These are phyloP conservation scores for Calonectria fujianensis DNA, from an alignment of 2,329 filamentous ascomycete species.

Conservation along the genomic window DNA sequence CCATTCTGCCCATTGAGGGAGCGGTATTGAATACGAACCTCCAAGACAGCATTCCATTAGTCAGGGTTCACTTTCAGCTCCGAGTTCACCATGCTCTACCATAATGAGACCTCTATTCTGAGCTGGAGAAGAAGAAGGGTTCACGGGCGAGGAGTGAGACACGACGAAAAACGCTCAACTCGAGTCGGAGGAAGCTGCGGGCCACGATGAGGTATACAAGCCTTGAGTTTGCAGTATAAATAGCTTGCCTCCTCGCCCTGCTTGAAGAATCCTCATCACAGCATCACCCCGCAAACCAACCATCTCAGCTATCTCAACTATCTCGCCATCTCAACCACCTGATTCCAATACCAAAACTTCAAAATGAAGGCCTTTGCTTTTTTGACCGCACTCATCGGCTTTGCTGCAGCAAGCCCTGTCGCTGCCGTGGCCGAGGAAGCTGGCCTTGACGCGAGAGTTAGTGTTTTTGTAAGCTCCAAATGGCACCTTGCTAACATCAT, in stretches of 20 bases:
- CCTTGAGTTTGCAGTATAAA: neutral
- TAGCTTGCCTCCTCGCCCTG: neutral
- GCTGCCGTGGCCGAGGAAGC: neutral
- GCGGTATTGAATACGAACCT: too few relatives aligned
- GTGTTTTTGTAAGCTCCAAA: neutral
- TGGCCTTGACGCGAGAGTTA: neutral
- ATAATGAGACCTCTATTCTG: neutral
- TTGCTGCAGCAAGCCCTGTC: neutral
- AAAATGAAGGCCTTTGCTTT: conserved; percentile 13
- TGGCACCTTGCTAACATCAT: neutral
- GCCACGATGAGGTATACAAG: neutral
- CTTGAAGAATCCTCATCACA: neutral
- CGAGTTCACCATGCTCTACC: too few relatives aligned
- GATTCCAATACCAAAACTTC: neutral
- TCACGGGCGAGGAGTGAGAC: neutral
- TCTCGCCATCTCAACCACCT: too few relatives aligned
- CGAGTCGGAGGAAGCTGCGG: neutral
- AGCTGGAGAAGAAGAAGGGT: neutral
- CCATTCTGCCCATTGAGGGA: neutral
- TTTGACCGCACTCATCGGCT: neutral
- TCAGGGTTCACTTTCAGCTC: conserved; percentile 8
- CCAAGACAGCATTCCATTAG: neutral
- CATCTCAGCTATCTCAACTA: neutral
- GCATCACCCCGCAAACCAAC: neutral
- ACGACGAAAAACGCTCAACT: neutral